A percentile compares a stretch with the other conserved stretches of the same genome.
phyloP scores from a whole-genome alignment of 768 basidiomycete species.

The Gyrodon lividus region DNA sequence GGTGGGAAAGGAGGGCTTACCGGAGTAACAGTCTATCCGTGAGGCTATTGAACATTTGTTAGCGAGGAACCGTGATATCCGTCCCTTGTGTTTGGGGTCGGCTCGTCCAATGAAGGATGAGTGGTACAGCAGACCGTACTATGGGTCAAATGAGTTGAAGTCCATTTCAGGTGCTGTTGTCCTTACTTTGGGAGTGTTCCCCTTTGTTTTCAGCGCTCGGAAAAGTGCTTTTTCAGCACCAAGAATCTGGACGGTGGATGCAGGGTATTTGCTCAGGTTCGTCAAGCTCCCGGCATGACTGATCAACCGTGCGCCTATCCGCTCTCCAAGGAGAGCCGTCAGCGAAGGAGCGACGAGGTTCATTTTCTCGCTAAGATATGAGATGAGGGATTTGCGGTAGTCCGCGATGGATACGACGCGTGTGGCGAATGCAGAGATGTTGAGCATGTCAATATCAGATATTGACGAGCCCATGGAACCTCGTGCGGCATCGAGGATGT shows the following conservation, averaged over 20 bases:
- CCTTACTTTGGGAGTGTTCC: constrained; percentile 91
- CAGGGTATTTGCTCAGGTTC: constrained; percentile 97
- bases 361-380: constrained; percentile 95
- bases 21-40: constrained; percentile 92
- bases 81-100: constrained; percentile 91
- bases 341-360: constrained; percentile 93
- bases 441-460: constrained; percentile 91
- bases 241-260: constrained; percentile 95
- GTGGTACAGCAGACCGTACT: constrained; percentile 98
- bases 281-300: constrained; percentile 96
- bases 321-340: constrained; percentile 87
- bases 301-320: constrained; percentile 89
- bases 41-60: constrained; percentile 99
- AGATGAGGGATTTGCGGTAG: constrained; percentile 87
- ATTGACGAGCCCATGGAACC: constrained; percentile 94
- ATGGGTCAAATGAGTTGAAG: constrained; percentile 4
- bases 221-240: constrained; percentile 98
- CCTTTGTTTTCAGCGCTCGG: constrained; percentile 96
- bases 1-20: constrained; percentile 38
- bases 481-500: constrained; percentile 90
- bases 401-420: constrained; percentile 91
- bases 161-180: neutral
- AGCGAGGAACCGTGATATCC: constrained; percentile 97
- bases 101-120: constrained; percentile 96
- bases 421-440: constrained; percentile 87